phyloP scores from a whole-genome alignment of 2,329 filamentous ascomycete species.

The Annulohypoxylon truncatum region DNA sequence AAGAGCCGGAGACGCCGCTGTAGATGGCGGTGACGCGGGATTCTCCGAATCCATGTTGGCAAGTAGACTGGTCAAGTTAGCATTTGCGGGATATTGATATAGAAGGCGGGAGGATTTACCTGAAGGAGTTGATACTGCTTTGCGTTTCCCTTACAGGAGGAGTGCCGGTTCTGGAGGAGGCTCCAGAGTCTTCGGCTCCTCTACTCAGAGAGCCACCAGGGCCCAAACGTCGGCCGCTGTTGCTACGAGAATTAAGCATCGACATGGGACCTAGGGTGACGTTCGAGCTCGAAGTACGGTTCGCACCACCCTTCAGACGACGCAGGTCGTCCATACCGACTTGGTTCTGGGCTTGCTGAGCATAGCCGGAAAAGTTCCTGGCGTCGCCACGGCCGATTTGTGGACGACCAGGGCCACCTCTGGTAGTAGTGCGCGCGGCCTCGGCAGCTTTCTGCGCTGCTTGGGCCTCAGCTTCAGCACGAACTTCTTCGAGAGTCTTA shows the following conservation, averaged over 20 bases:
- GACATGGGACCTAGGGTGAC: conserved; percentile 82
- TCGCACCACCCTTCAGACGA: conserved; percentile 75
- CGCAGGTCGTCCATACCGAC: conserved; percentile 93
- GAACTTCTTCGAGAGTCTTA: conserved; percentile 94
- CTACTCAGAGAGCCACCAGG: conserved; percentile 78
- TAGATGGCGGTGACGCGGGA: conserved; percentile 76
- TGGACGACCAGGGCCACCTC: conserved; percentile 74
- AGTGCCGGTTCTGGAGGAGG: conserved; percentile 89
- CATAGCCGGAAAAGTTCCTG: conserved; percentile 82
- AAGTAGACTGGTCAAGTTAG: conserved; percentile 62
- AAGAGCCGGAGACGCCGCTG: conserved; percentile 73
- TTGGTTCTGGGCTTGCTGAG: conserved; percentile 82
- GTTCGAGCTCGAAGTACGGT: conserved; percentile 71
- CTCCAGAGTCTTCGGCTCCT: conserved; percentile 84
- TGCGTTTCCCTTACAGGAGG: conserved; percentile 73
- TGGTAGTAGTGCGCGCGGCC: conserved; percentile 67
- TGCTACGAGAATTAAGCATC: conserved; percentile 89
- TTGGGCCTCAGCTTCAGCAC: conserved; percentile 81
- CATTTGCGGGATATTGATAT: background rate
- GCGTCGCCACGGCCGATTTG: conserved; percentile 86
- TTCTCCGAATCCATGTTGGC: conserved; percentile 69
- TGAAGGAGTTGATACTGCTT: conserved; percentile 89
- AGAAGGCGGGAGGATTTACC: conserved; percentile 69
- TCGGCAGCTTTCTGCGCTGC: conserved; percentile 87
- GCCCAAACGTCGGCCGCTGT: conserved; percentile 85